Evolutionary conservation across 2,329 filamentous ascomycete genomes (phyloP), one percentile per base, ranked within the genome.

Genomic region (Hymenoscyphus repandus): DNA sequence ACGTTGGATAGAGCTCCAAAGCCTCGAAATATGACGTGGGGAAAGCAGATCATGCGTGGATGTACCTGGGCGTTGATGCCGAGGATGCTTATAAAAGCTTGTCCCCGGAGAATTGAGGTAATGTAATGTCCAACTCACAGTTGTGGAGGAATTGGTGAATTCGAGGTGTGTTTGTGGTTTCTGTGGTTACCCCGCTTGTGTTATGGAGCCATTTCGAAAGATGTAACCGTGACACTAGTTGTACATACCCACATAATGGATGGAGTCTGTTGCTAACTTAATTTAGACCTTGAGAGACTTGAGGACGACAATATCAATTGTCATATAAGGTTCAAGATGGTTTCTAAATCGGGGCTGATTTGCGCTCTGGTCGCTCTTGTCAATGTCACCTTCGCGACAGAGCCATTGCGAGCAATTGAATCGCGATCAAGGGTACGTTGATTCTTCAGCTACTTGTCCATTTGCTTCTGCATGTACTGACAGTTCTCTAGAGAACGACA

Each of bases 401-500:
- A 33, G 12, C 45, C 50, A 20, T 27, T 47, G 34, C 54, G 31
- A 39, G 55, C 52, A 20, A 53, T 61, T 50, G 57, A 61, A 41
- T 45, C 45, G n/a, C 57, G 55, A 49, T 38, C 56, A 9, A 38
- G 52, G 34, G 61, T 61, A 52, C 37, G 54, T 51, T 18, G 13
- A 30, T 5, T 12, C 13, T 13, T 10, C 15, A 5, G 6, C 32
- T 31, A 15, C 18, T 20, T 15, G 30, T 27, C 30, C 3, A 18
- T 22, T 18, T 37, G 17, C 9, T 11, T 5, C 30, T n/a, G 9
- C 18, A n/a, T 32, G n/a, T 1, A 47, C 22, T 36, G 11, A 39
- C 30, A 5, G n/a, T n/a, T 13, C 18, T 43, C 15, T 27, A 64
- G 61, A 60, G 49, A 55, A 61, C 46, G 17, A 62, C 57, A 4